phyloP scores from a whole-genome alignment of 1,139 yeast genomes.

The Magnusiomyces sp. region DNA sequence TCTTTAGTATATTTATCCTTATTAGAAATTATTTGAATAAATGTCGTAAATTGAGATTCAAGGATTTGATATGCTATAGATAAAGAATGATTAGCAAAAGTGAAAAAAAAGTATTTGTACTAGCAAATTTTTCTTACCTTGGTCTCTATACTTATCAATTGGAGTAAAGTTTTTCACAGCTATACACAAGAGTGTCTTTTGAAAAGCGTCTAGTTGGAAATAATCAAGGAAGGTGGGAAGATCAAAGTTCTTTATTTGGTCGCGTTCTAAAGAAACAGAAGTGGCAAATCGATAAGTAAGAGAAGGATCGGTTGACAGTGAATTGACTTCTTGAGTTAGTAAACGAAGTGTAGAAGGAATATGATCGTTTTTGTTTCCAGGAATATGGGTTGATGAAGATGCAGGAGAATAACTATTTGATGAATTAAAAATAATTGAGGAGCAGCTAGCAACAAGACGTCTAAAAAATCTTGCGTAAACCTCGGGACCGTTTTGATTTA shows the following conservation, averaged over 20 bases:
- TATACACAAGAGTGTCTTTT: conserved; percentile 8
- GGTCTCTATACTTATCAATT: neutral
- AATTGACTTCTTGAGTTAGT: conserved; percentile 19
- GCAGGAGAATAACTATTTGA: conserved; percentile 16
- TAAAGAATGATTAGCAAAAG: neutral
- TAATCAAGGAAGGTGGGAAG: conserved; percentile 17
- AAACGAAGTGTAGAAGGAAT: conserved; percentile 16
- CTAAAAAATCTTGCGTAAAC: conserved; percentile 32
- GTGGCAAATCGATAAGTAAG: conserved; percentile 23
- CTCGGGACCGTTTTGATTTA: conserved; percentile 33
- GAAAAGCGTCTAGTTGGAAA: conserved; percentile 19
- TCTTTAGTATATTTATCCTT: neutral
- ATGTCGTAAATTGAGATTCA: neutral
- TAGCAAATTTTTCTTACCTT: neutral
- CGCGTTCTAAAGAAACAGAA: conserved; percentile 23
- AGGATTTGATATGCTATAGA: neutral
- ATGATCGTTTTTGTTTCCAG: conserved; percentile 6
- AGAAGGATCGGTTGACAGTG: conserved; percentile 23
- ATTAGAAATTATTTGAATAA: neutral
- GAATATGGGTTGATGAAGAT: neutral
- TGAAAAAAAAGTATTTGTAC: neutral
- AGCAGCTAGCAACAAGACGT: conserved; percentile 28
- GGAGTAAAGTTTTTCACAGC: neutral
- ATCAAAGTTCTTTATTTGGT: conserved; percentile 15
- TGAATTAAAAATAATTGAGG: conserved; percentile 31